Evolutionary conservation across 371 early-diverging fungal genomes (phyloP), one percentile per base, ranked within the genome.

Genomic region (Ecytonucleospora hepatopenaei): DNA sequence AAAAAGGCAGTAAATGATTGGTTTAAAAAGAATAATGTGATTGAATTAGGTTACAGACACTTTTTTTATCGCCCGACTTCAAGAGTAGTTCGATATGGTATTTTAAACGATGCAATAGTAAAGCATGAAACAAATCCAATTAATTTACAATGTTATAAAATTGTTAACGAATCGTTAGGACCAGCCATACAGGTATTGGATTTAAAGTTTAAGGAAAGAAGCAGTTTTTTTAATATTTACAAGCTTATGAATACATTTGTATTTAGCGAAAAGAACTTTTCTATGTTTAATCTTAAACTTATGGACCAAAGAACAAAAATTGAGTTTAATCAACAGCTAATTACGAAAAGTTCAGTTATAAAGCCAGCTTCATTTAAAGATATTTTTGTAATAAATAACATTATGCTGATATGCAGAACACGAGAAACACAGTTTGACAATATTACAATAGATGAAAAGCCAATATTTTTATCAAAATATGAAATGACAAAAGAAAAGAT

Each of bases 61-160:
- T 80, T 77, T 58, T 67, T 80, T 28, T 71, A 69, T 51, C 59
- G 80, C 32, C 78, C 80, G 19, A 64, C 67, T n/a, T 59, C 54
- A 40, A 80, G 77, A 54, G 54, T 77, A 32, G 57, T 73, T 21
- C 47, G 80, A 56, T 75, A 75, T 56, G 70, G 75, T 0, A 47
- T 80, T 8, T 68, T 80, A 2, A 35, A 75, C n/a, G 63, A 68
- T 32, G 75, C 77, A 2, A 69, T 80, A 23, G 21, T 28, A 26
- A 80, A 80, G 64, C 49, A 71, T 56, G 76, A 71, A 26, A 40
- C 28, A 51, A 63, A 65, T 31, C 54, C 51, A 4, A 67, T 63
- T 26, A 47, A 47, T 17, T 54, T 21, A 59, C 40, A 33, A 17
- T 24, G 21, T 24, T 66, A 75, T 31, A 51, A 35, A 23, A 26